Base-by-base conservation (phyloP, 1,284 basidiomycete species). In the Cerioporus squamosus region DNA sequence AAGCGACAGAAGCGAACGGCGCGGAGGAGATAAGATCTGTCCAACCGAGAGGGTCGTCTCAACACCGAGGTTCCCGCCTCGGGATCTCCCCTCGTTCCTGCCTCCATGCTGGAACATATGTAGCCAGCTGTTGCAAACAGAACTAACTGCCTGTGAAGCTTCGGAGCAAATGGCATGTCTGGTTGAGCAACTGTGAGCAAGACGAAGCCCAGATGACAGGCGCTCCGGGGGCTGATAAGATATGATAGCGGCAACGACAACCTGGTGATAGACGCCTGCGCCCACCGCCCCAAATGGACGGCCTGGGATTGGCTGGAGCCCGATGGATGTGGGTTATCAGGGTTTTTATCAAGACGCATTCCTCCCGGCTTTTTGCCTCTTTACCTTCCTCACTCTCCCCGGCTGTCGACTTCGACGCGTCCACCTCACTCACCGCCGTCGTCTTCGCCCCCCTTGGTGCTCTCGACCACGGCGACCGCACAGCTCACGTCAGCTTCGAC, bases 361-460 rank as follows among this genome's bases (percentile, higher is more conserved):
- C 57, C 62, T 65, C 61, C 61, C 60, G 59, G 56, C 63, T 45
- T 62, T 65, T 65, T 61, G 61, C 49, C 61, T 65, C 63, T 62
- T 57, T 59, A 57, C 63, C 59, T 60, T 57, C 61, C 62, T 60
- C 63, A 56, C 55, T 56, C 57, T 54, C 59, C 57, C 62, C 62
- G 55, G 23, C 53, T 50, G 43, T 58, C 44, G 47, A 43, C 24
- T 43, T 44, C 43, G 36, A 33, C 44, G 36, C 39, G 55, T 57
- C 63, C 63, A 59, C 39, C 55, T 22, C 55, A 46, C 55, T 42
- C 23, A 26, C 39, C 53, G 7, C 45, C 55, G 46, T 56, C 59
- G 56, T 60, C 47, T 29, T 51, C 29, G 43, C 48, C 53, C 36
- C 45, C 44, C 38, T 45, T 43, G 29, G n/a, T 49, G 36, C 36